Conservation (phyloP, 1,284 basidiomycete genomes). For the Pascua guehoae region DNA sequence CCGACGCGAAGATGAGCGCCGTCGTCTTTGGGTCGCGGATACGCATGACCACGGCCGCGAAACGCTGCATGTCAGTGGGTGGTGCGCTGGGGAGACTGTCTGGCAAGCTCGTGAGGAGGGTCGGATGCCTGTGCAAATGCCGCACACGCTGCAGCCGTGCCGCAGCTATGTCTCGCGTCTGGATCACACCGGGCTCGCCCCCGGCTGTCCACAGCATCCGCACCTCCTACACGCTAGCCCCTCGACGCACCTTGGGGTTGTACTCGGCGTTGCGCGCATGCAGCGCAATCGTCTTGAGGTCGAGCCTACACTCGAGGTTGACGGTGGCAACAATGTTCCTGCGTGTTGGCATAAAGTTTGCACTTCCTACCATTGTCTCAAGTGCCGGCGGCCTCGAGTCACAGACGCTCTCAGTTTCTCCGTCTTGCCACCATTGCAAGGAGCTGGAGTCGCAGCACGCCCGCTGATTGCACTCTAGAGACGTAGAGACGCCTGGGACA, state of each 20-base stretch:
- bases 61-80: slow-evolving; percentile 73
- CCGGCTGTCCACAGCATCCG: not conserved
- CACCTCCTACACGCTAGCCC: not conserved
- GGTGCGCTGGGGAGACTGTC: not conserved
- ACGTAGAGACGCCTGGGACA: no score
- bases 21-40: slow-evolving; percentile 99
- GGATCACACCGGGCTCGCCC: not conserved
- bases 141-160: no score
- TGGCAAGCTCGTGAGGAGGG: not conserved
- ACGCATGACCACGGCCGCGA: slow-evolving; percentile 99
- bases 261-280: slow-evolving; percentile 99
- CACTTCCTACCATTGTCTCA: not conserved
- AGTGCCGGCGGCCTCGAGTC: not conserved
- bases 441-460: not conserved
- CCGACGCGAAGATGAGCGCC: slow-evolving; percentile 97
- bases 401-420: no score
- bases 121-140: not conserved
- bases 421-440: no score
- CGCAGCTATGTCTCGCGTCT: no score
- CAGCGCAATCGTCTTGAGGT: slow-evolving; percentile 96
- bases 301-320: slow-evolving; percentile 93
- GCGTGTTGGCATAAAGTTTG: not conserved
- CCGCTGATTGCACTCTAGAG: not conserved
- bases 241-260: slow-evolving; percentile 87
- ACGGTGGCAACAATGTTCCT: slow-evolving; percentile 98